Evolutionary conservation across 306 rosid species (phyloP), one percentile per base, ranked within the genome.

Genomic region (Vigna mungo): DNA sequence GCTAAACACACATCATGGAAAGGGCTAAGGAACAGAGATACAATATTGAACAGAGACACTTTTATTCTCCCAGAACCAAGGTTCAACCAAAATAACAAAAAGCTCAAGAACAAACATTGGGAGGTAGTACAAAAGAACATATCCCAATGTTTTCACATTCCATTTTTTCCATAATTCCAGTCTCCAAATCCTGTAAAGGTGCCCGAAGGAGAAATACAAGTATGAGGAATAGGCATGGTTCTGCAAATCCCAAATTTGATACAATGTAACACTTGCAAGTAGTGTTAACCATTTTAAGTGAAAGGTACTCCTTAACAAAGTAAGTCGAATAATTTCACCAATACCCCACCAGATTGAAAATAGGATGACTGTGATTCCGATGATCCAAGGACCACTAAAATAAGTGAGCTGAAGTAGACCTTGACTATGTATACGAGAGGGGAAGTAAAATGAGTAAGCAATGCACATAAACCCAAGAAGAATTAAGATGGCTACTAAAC

Each of bases 351-450:
- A 95, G 82, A 95, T 89, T 43, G 86, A 86, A 87, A 92, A 86
- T 70, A 92, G 52, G 81, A 92, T 87, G 83, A 95, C 88, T 17
- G 91, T 69, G 58, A 95, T 88, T 82, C 96, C 86, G 84, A 92
- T 87, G 41, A 90, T 92, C 98, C 98, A 95, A 77, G 97, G 98
- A 81, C 98, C 98, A 87, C 91, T 88, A 80, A 95, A 95, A 84
- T 89, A 95, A 55, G 86, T 89, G 82, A 95, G 97, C 60, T 90
- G 93, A 78, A 41, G 46, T 83, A 88, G 85, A 70, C 85, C 89
- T 77, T 84, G 96, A 81, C 74, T 88, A 69, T 63, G 90, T 75
- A 89, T 88, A 9, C 82, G 95, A 78, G 95, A 80, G 77, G 89
- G 97, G 88, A 95, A 95, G 92, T 95, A 92, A 81, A 89, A 81